A percentile compares a stretch with the other conserved stretches of the same genome.
Conservation (phyloP, 257 asterid genomes). For the Nicotiana tomentosiformis region DNA sequence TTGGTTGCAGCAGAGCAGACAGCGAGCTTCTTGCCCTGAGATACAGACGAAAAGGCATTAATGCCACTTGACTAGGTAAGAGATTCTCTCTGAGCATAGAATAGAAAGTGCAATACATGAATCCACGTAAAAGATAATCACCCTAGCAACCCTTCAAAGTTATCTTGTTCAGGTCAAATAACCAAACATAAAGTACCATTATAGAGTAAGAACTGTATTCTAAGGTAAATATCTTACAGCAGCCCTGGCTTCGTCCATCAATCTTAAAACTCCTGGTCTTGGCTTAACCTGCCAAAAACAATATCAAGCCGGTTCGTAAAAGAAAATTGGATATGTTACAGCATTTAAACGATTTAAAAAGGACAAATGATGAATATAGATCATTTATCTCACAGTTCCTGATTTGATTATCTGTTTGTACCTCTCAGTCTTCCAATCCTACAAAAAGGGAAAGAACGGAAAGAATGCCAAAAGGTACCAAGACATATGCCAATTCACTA, state of each 20-base stretch:
- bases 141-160: neutral
- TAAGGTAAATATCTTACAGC: constrained; percentile 54
- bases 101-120: neutral
- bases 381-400: constrained; percentile 61
- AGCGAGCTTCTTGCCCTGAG: constrained; percentile 75
- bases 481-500: neutral
- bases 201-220: neutral
- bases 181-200: constrained; percentile 9
- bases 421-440: constrained; percentile 99
- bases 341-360: neutral
- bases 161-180: neutral
- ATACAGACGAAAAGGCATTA: constrained; percentile 10
- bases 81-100: neutral
- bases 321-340: neutral
- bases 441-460: constrained; percentile 12
- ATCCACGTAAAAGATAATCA: neutral
- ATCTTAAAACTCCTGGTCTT: constrained; percentile 90
- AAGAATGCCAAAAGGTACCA: neutral
- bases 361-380: neutral
- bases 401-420: constrained; percentile 90
- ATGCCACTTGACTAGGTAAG: neutral
- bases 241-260: constrained; percentile 97
- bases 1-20: constrained; percentile 99
- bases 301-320: neutral
- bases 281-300: constrained; percentile 71